phyloP scores from a whole-genome alignment of 768 basidiomycete genomes.

The Asterophora lycoperdoides region DNA sequence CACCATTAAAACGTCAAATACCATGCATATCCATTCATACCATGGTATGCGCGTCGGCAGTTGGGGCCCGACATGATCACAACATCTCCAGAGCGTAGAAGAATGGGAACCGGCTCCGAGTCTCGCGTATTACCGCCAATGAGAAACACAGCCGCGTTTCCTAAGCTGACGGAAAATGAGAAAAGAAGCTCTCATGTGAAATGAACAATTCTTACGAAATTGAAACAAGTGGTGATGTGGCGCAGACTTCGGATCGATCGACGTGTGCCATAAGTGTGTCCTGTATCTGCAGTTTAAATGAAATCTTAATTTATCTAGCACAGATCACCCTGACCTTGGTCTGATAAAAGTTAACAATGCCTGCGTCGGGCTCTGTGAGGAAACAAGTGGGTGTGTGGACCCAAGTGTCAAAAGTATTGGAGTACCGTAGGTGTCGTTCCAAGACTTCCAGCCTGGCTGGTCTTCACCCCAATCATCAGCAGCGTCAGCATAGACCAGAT shows the following conservation, averaged over 20 bases:
- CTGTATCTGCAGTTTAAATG: constrained; percentile 25
- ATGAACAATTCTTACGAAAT: constrained; percentile 62
- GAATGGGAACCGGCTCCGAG: constrained; percentile 68
- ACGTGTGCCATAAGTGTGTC: constrained; percentile 97
- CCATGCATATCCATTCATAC: constrained; percentile 35
- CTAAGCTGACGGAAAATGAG: constrained; percentile 52
- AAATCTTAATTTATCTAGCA: neutral
- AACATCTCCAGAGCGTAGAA: constrained; percentile 88
- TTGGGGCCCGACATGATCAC: constrained; percentile 89
- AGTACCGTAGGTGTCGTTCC: constrained; percentile 77
- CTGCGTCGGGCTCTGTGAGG: constrained; percentile 82
- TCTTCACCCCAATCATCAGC: constrained; percentile 48
- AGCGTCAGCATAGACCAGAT: constrained; percentile 45
- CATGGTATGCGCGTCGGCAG: constrained; percentile 89
- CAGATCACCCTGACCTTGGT: constrained; percentile 41
- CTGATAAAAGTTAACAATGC: constrained; percentile 96
- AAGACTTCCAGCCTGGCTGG: constrained; percentile 63
- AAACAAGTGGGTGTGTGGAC: constrained; percentile 1
- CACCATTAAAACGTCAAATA: neutral
- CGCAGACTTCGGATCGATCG: constrained; percentile 93
- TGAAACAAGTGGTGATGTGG: constrained; percentile 88
- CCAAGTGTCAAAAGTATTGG: neutral
- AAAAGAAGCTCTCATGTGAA: neutral
- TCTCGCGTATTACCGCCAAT: constrained; percentile 83
- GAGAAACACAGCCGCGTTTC: constrained; percentile 85